Percentiles rank a stretch among this genome's conserved stretches.
These are phyloP conservation scores for Lepiota venenata DNA, from an alignment of 768 basidiomycete species.

Conservation along the genomic window DNA sequence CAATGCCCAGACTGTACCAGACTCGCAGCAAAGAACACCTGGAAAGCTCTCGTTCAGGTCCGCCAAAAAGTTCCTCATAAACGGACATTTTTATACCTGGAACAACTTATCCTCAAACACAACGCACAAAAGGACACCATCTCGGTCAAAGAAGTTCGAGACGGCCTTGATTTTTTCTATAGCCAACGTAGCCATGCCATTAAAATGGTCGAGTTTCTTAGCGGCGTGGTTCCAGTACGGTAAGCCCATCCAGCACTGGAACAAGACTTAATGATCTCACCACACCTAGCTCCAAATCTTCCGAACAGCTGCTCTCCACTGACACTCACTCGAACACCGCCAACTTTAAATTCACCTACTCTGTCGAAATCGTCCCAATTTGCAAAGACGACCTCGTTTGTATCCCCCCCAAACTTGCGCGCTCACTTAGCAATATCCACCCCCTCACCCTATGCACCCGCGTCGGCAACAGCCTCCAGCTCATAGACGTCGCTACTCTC, in stretches of 20 bases:
- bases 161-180: slow-evolving; percentile 98
- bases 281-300: slow-evolving; percentile 72
- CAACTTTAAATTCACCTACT: slow-evolving; percentile 97
- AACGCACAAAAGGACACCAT: slow-evolving; percentile 96
- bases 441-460: slow-evolving; percentile 87
- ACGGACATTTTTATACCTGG: slow-evolving; percentile 95
- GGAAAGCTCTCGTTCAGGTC: slow-evolving; percentile 98
- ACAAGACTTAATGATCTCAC: background rate
- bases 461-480: slow-evolving; percentile 87
- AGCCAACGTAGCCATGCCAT: slow-evolving; percentile 85
- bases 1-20: slow-evolving; percentile 95
- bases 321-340: slow-evolving; percentile 92
- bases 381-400: slow-evolving; percentile 98
- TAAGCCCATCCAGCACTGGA: slow-evolving; percentile 31
- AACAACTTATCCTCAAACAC: slow-evolving; percentile 96
- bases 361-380: slow-evolving; percentile 93
- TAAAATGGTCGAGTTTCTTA: slow-evolving; percentile 95
- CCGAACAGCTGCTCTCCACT: slow-evolving; percentile 90
- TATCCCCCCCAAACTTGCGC: slow-evolving; percentile 80
- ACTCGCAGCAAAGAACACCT: slow-evolving; percentile 97
- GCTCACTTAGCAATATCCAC: slow-evolving; percentile 81
- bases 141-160: slow-evolving; percentile 86
- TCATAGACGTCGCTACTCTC: slow-evolving; percentile 87
- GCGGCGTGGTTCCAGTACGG: slow-evolving; percentile 85
- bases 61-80: slow-evolving; percentile 98